Conservation (phyloP, 441 rosid genomes). For the Omphalea diandra region DNA sequence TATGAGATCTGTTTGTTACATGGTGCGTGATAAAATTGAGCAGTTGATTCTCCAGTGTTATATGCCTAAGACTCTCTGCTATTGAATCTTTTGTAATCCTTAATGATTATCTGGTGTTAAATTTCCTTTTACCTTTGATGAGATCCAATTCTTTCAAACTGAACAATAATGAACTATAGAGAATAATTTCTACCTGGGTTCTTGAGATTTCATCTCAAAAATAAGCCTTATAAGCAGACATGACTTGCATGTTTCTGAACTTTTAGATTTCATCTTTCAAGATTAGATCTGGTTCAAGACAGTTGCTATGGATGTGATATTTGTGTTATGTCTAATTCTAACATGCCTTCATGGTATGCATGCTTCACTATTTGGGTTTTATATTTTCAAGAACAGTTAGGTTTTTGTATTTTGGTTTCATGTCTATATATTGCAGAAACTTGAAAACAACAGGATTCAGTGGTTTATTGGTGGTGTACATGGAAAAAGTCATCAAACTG, state of each 20-base stretch:
- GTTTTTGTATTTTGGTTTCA: background rate
- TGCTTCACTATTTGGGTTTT: background rate
- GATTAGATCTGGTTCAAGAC: background rate
- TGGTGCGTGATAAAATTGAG: background rate
- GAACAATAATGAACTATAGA: constrained; percentile 2
- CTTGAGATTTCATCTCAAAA: background rate
- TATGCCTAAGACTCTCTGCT: background rate
- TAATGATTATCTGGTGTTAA: background rate
- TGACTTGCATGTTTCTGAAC: background rate
- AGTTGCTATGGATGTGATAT: background rate
- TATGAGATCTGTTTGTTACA: constrained; percentile 10
- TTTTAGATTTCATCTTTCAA: background rate
- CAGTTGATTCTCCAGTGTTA: no score
- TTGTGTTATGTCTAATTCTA: background rate
- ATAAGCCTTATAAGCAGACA: background rate
- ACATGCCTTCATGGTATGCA: background rate
- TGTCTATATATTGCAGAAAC: background rate
- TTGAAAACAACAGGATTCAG: constrained; percentile 2
- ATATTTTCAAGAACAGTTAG: background rate
- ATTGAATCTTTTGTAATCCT: background rate
- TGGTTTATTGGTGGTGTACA: background rate
- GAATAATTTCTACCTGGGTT: background rate
- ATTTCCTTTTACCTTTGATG: background rate
- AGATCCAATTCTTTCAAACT: background rate
- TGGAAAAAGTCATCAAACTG: background rate